These are phyloP conservation scores for Heliamphora exappendiculata DNA, from an alignment of 148 eudicot genomes.

Conservation along the genomic window DNA sequence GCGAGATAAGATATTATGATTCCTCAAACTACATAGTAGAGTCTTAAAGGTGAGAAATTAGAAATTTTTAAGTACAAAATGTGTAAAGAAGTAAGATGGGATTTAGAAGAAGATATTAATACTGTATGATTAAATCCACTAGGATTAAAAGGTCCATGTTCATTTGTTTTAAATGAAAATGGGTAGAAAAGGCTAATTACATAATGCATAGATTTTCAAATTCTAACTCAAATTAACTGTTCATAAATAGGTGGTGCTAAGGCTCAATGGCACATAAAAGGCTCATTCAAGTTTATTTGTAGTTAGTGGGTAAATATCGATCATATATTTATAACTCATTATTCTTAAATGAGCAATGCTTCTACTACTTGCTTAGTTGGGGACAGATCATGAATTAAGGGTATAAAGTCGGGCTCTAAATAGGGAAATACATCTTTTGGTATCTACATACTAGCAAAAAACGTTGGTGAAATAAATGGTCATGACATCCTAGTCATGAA, in stretches of 20 bases:
- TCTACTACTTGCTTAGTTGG: neutral
- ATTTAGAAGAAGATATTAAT: no score
- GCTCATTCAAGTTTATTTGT: neutral
- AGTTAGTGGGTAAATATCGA: neutral
- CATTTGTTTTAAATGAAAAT: no score
- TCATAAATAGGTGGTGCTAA: neutral
- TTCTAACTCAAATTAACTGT: no score
- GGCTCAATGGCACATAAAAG: neutral
- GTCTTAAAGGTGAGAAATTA: no score
- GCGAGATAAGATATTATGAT: no score
- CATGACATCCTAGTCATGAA: neutral
- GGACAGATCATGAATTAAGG: neutral
- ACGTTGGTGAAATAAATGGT: neutral
- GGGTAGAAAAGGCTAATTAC: no score
- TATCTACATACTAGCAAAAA: neutral
- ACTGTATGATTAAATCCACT: no score
- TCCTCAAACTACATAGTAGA: no score
- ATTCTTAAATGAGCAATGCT: neutral
- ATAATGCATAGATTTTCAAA: no score
- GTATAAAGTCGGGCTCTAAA: neutral
- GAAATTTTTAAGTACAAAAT: no score
- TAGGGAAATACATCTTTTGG: neutral
- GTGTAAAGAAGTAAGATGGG: no score
- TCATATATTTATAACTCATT: neutral
- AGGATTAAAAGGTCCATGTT: no score